Evolutionary conservation across 495 filamentous ascomycete species (phyloP).

Genomic region (Aspergillus asperescens): DNA sequence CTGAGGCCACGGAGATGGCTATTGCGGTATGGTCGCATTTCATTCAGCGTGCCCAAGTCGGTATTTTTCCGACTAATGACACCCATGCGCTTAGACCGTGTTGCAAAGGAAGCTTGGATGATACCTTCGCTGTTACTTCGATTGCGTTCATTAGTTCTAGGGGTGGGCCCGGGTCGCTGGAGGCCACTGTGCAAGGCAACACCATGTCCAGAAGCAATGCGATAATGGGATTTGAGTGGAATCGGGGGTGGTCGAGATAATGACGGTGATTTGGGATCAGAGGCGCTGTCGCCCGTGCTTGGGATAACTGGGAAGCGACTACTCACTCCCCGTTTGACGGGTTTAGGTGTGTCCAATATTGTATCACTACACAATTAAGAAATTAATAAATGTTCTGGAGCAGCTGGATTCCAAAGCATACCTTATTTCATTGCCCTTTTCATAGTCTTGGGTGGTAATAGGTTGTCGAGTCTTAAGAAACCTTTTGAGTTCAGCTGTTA

Average conservation of each 20-base stretch:
- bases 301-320: constrained; percentile 82
- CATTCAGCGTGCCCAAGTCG: constrained; percentile 70
- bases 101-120: constrained; percentile 51
- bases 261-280: constrained; percentile 58
- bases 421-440: constrained; percentile 61
- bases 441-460: constrained; percentile 50
- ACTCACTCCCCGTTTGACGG: constrained; percentile 65
- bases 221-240: constrained; percentile 70
- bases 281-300: constrained; percentile 47
- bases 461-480: constrained; percentile 61
- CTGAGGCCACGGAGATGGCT: constrained; percentile 79
- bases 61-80: constrained; percentile 66
- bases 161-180: constrained; percentile 63
- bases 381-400: background rate
- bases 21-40: constrained; percentile 64
- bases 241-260: constrained; percentile 64
- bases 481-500: constrained; percentile 70
- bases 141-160: constrained; percentile 65
- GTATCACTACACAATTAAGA: constrained; percentile 39
- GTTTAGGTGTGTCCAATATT: constrained; percentile 65
- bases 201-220: constrained; percentile 67
- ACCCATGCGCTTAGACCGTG: constrained; percentile 73
- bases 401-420: constrained; percentile 29
- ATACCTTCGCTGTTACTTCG: constrained; percentile 88
- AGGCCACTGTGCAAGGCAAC: constrained; percentile 51